Evolutionary conservation across 345 rosid genomes (phyloP).

Genomic region (Salix exigua): DNA sequence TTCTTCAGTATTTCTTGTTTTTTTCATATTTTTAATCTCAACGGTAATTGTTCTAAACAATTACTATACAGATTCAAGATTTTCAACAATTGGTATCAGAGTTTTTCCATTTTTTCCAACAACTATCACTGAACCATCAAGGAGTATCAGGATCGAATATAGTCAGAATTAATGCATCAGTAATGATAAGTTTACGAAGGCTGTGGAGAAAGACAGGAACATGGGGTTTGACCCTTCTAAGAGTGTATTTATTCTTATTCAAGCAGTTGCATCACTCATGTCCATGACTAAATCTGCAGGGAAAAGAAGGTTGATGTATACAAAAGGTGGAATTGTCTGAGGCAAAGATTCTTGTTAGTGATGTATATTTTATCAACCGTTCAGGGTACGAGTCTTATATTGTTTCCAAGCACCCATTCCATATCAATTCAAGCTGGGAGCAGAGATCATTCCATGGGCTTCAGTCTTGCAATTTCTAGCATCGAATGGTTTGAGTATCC

Average conservation of each 20-base stretch:
- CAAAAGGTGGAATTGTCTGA: constrained; percentile 52
- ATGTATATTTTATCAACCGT: constrained; percentile 18
- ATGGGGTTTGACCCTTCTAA: constrained; percentile 47
- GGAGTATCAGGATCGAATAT: background rate
- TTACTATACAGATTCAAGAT: too few species aligned
- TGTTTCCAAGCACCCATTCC: background rate
- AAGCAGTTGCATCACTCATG: constrained; percentile 32
- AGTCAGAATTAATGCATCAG: background rate
- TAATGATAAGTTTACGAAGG: constrained; percentile 9
- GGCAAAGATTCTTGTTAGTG: constrained; percentile 23
- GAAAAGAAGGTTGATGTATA: constrained; percentile 36
- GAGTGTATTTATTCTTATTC: constrained; percentile 20
- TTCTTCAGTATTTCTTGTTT: too few species aligned
- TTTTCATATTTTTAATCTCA: too few species aligned
- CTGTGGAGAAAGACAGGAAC: too few species aligned
- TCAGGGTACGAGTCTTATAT: background rate
- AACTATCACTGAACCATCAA: background rate
- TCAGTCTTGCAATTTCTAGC: background rate
- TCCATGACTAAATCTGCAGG: constrained; percentile 36
- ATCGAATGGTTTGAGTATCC: background rate
- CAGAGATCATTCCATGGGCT: background rate
- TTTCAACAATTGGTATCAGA: too few species aligned
- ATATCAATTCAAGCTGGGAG: background rate
- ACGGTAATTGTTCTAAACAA: too few species aligned
- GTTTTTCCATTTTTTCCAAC: too few species aligned